Conservation (phyloP, 495 filamentous ascomycete genomes). For the Aspergillus hancockii region DNA sequence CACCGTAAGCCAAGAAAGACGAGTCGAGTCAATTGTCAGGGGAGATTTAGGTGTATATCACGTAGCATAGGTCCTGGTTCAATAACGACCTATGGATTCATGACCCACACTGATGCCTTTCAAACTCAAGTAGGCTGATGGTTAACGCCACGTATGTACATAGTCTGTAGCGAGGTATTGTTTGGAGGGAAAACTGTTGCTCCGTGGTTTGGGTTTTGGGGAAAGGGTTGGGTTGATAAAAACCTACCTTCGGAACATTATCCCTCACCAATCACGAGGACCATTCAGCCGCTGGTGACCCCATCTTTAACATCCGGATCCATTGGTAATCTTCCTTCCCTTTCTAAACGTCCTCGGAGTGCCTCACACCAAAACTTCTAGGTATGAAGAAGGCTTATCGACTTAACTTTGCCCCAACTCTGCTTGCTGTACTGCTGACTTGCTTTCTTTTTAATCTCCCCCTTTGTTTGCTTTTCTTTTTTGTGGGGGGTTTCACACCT, state of each 20-base stretch:
- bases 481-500: not conserved
- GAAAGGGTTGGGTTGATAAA: not conserved
- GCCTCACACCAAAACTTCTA: not conserved
- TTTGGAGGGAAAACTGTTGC: not conserved
- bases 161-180: not conserved
- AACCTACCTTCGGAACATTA: not conserved
- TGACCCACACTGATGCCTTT: not conserved
- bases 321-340: not conserved
- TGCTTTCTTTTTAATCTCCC: not conserved
- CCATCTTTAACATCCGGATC: not conserved
- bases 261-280: not conserved
- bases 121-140: not conserved
- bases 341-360: not conserved
- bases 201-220: not conserved
- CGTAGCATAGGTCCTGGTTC: not conserved
- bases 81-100: not conserved
- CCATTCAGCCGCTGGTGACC: not conserved
- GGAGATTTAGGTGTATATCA: too few relatives aligned
- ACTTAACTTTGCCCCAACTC: not conserved
- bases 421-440: not conserved
- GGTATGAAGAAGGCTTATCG: not conserved
- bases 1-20: not conserved
- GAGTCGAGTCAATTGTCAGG: not conserved
- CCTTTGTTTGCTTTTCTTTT: not conserved
- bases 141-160: not conserved